Base-by-base conservation (phyloP, 2,329 filamentous ascomycete species). In the Bipolaris victoriae region DNA sequence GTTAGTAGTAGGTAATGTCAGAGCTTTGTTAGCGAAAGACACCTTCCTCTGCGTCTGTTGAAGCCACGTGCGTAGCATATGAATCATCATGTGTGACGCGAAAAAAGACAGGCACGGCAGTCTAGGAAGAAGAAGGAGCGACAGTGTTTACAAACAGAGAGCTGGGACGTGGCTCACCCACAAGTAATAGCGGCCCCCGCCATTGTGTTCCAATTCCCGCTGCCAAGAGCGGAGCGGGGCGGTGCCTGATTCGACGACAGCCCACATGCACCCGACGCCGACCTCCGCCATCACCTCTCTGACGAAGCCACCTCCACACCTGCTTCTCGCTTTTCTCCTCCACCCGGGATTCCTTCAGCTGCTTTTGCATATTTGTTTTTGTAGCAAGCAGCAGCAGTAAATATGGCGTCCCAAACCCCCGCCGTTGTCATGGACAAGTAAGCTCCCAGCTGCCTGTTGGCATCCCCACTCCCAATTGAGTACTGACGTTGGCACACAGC, bases 401-500 rank as follows among this genome's bases (percentile, higher is more conserved):
- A 77, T 72, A 99, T 99, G 95, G 94, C 95, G 77, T 90, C 90
- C 83, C 94, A 98, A 88, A 98, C 95, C 78, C 95, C 95, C 74
- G 95, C 95, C 91, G 95, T 99, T 97, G 95, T 99, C 92, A 99
- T 99, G 94, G 95, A 99, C 95, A 99, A 99, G 95, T 97, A 89
- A 82, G 92, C 86, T 75, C 58, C 63, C 62, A 58, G 63, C 66
- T 68, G 67, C 67, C 71, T 66, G 64, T 62, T 63, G 64, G 57
- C 67, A 61, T 51, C 59, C 60, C 64, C 55, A 57, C 50, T 63
- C 63, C 69, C 67, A 43, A 70, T 69, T 65, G 68, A 67, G 68
- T 73, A 74, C 73, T 76, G 63, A 74, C 71, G 52, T 48, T 60
- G 46, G 73, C 83, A 75, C 65, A 54, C 79, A 99, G 95, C 90